Conservation (phyloP, 345 rosid species). For the Euphorbia lathyris region DNA sequence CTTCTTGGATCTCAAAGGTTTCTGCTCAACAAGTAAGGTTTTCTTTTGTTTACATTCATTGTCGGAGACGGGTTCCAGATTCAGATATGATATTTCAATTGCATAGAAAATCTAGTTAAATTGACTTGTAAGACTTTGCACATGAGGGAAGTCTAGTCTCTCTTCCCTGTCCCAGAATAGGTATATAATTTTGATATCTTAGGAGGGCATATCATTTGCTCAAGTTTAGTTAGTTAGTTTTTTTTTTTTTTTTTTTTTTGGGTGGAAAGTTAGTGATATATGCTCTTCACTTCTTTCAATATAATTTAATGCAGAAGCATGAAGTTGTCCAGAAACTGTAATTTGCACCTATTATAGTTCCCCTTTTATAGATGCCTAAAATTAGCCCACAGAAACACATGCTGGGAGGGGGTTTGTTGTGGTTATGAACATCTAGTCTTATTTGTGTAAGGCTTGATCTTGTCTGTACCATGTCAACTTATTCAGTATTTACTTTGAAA, state of each 20-base stretch:
- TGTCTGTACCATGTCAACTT: background rate
- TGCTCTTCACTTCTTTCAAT: background rate
- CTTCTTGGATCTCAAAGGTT: constrained; percentile 92
- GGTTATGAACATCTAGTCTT: background rate
- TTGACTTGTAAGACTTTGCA: background rate
- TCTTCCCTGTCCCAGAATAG: background rate
- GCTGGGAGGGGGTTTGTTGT: background rate
- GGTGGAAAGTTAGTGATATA: background rate
- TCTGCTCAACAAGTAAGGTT: constrained; percentile 86
- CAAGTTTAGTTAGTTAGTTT: no score
- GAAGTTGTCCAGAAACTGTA: background rate
- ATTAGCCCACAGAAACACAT: background rate
- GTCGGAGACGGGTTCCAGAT: background rate
- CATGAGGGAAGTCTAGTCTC: background rate
- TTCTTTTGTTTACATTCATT: constrained; percentile 16
- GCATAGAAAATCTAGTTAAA: background rate
- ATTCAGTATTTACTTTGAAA: background rate
- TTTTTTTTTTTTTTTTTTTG: background rate
- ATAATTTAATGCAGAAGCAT: background rate
- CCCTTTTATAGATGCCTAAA: background rate
- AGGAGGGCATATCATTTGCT: background rate
- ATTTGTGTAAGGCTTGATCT: background rate
- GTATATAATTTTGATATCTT: constrained; percentile 1
- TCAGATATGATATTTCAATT: constrained; percentile 8
- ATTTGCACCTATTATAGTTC: background rate